phyloP scores from a whole-genome alignment of 2,329 filamentous ascomycete genomes.

The Harringtonia aguacate region DNA sequence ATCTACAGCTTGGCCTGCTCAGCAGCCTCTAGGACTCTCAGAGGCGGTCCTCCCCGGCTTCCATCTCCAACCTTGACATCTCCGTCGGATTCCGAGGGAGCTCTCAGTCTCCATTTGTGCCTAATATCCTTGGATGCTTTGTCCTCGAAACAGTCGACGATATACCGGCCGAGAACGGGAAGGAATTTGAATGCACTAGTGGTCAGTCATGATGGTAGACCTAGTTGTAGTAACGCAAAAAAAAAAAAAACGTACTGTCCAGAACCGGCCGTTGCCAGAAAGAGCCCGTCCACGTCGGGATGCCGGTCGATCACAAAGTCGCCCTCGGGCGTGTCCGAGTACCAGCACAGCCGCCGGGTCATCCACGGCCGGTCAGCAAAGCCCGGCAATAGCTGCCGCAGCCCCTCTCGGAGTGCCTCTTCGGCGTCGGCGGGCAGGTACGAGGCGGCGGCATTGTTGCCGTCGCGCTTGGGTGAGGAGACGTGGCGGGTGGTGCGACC shows the following conservation, averaged over 20 bases:
- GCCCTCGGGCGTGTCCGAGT: neutral
- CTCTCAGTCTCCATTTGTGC: neutral
- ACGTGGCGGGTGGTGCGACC: neutral
- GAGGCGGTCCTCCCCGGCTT: neutral
- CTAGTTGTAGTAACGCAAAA: neutral
- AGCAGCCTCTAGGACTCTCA: neutral
- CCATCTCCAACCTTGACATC: neutral
- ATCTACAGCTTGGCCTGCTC: constrained; percentile 1
- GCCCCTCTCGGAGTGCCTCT: constrained; percentile 35
- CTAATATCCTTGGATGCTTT: neutral
- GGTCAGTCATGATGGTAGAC: neutral
- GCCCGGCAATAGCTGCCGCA: constrained; percentile 37
- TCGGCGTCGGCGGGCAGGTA: constrained; percentile 34
- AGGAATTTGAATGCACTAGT: constrained; percentile 1
- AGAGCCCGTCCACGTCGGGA: neutral
- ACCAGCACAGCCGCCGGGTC: constrained; percentile 27
- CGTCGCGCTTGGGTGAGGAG: neutral
- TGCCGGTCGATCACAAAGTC: neutral
- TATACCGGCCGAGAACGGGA: neutral
- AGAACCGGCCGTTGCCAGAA: neutral
- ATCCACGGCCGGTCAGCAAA: constrained; percentile 37
- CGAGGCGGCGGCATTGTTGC: neutral
- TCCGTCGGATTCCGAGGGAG: neutral
- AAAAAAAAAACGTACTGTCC: neutral
- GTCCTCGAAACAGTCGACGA: neutral